These are phyloP conservation scores for Ophiostoma angusticollis DNA, from an alignment of 2,329 filamentous ascomycete genomes.

Conservation along the genomic window DNA sequence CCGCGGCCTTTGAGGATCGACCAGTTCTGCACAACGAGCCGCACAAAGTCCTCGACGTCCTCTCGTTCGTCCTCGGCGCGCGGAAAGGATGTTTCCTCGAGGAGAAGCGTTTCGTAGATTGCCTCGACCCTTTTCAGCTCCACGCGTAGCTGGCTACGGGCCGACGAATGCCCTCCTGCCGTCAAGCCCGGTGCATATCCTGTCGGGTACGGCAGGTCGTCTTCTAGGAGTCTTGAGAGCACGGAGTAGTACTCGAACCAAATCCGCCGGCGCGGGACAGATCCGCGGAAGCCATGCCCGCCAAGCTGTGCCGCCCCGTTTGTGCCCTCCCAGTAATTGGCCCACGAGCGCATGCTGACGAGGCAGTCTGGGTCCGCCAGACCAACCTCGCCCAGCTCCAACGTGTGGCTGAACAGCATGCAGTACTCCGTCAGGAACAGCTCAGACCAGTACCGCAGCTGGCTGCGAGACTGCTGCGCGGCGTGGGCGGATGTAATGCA, in stretches of 20 bases:
- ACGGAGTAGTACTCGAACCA: slow-evolving; percentile 80
- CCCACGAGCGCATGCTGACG: slow-evolving; percentile 53
- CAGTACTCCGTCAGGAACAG: slow-evolving; percentile 64
- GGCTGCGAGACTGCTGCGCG: slow-evolving; percentile 41
- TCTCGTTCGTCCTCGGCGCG: slow-evolving; percentile 65
- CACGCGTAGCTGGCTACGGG: slow-evolving; percentile 51
- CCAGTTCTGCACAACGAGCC: slow-evolving; percentile 77
- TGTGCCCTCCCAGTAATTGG: slow-evolving; percentile 49
- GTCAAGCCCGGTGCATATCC: slow-evolving; percentile 27
- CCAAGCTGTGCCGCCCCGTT: slow-evolving; percentile 34
- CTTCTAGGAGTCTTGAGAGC: slow-evolving; percentile 61
- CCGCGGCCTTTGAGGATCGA: slow-evolving; percentile 61
- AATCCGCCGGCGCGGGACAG: slow-evolving; percentile 51
- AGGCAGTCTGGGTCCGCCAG: slow-evolving; percentile 41
- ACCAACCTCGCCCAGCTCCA: slow-evolving; percentile 37
- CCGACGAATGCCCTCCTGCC: slow-evolving; percentile 31
- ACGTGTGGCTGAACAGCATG: slow-evolving; percentile 50
- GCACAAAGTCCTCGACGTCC: slow-evolving; percentile 72
- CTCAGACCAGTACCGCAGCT: slow-evolving; percentile 68
- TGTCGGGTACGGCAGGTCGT: slow-evolving; percentile 47
- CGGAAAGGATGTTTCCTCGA: slow-evolving; percentile 72
- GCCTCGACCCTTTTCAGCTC: slow-evolving; percentile 71
- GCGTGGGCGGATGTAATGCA: slow-evolving; percentile 44
- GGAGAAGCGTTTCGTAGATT: slow-evolving; percentile 65
- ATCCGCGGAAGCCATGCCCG: slow-evolving; percentile 45